Evolutionary conservation across 1,284 basidiomycete genomes (phyloP).

Genomic region (Cutaneotrichosporon sp.): DNA sequence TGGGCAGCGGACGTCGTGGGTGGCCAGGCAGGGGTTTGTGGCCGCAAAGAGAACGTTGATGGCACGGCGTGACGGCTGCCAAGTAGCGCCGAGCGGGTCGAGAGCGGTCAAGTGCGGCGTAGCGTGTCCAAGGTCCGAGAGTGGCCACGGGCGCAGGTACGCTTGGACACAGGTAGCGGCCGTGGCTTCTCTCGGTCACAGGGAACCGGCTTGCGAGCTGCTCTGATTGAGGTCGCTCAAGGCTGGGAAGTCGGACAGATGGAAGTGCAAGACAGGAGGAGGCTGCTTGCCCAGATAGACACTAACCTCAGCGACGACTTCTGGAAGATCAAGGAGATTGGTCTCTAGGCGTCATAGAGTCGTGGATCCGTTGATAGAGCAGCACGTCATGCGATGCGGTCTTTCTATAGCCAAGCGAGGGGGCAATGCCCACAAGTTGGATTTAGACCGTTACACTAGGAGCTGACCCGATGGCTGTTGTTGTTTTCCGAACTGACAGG

Average conservation of each 20-base stretch:
- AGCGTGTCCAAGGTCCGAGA: too few relatives aligned
- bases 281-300: too few relatives aligned
- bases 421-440: not conserved
- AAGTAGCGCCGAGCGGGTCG: too few relatives aligned
- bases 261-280: not conserved
- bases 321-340: conserved; percentile 2
- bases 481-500: not conserved
- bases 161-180: too few relatives aligned
- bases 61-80: not conserved
- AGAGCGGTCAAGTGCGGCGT: too few relatives aligned
- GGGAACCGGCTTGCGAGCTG: too few relatives aligned
- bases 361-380: not conserved
- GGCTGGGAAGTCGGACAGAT: not conserved
- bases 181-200: too few relatives aligned
- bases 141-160: too few relatives aligned
- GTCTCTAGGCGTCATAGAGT: not conserved
- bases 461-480: not conserved
- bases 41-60: not conserved
- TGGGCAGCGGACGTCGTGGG: not conserved
- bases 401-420: not conserved
- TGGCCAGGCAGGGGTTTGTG: not conserved
- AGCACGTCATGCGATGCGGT: not conserved
- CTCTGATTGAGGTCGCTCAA: too few relatives aligned
- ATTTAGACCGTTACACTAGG: not conserved
- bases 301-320: not conserved